Evolutionary conservation across 495 filamentous ascomycete genomes (phyloP).

Genomic region (Neurospora sp.): DNA sequence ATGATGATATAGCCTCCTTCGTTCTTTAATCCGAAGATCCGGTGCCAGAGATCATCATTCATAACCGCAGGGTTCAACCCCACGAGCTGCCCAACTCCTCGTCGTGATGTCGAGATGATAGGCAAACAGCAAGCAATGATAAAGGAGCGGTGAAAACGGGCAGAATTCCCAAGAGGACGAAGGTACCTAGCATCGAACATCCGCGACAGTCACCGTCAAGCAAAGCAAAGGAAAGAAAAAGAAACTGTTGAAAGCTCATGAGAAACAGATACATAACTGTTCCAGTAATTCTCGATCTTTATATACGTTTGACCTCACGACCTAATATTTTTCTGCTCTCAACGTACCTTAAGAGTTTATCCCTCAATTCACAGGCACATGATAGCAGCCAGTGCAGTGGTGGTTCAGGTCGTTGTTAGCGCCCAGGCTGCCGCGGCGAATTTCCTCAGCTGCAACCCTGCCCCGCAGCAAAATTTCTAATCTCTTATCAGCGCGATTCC

Average conservation of each 20-base stretch:
- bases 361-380: not conserved
- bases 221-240: not conserved
- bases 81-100: not conserved
- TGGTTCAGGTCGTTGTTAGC: not conserved
- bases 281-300: not conserved
- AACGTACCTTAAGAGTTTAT: not conserved
- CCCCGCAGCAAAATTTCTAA: slow-evolving; percentile 11
- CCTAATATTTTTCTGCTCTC: not conserved
- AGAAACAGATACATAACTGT: not conserved
- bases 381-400: not conserved
- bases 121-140: not conserved
- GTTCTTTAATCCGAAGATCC: not conserved
- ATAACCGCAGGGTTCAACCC: no score
- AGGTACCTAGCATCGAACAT: not conserved
- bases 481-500: slow-evolving; percentile 18
- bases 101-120: not conserved
- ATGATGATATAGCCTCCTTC: not conserved
- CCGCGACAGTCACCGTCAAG: not conserved
- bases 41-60: not conserved
- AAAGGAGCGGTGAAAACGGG: not conserved
- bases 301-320: not conserved
- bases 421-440: not conserved
- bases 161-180: not conserved
- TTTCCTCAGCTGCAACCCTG: not conserved
- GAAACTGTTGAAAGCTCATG: not conserved